Evolutionary conservation across 345 rosid genomes (phyloP).

Genomic region (Raphanus sativus): DNA sequence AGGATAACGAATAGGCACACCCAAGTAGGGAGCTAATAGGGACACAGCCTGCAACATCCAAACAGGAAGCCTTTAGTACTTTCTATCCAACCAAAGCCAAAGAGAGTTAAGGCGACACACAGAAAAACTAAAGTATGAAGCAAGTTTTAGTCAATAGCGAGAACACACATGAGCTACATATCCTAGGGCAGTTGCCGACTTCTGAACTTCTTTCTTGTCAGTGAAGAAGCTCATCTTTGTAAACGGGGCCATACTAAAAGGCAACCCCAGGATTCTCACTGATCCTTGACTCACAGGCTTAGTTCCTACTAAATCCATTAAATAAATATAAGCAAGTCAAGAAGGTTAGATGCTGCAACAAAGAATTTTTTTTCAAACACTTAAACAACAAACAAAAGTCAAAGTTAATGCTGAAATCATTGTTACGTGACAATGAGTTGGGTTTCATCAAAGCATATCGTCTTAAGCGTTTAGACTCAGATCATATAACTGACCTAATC

Average conservation of each 20-base stretch:
- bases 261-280: slow-evolving; percentile 77
- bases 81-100: slow-evolving; percentile 7
- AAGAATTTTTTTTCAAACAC: not conserved
- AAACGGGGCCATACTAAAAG: slow-evolving; percentile 81
- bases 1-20: slow-evolving; percentile 83
- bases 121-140: not conserved
- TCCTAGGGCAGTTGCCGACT: slow-evolving; percentile 88
- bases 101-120: not conserved
- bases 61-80: slow-evolving; percentile 24
- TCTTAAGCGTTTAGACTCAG: not conserved
- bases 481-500: slow-evolving; percentile 55
- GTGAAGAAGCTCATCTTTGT: slow-evolving; percentile 92
- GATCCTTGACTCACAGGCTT: slow-evolving; percentile 80
- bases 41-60: slow-evolving; percentile 62
- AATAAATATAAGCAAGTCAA: slow-evolving; percentile 13
- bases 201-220: slow-evolving; percentile 92
- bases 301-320: slow-evolving; percentile 50
- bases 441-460: slow-evolving; percentile 13
- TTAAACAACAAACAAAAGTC: not conserved
- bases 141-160: slow-evolving; percentile 11
- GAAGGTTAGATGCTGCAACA: not conserved
- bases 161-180: slow-evolving; percentile 88
- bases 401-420: slow-evolving; percentile 4
- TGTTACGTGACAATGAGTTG: slow-evolving; percentile 7
- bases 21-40: slow-evolving; percentile 65